A percentile compares a stretch with the other conserved stretches of the same genome.
Evolutionary conservation across 2,329 filamentous ascomycete species (phyloP).

Genomic region (Sporothrix protearum): DNA sequence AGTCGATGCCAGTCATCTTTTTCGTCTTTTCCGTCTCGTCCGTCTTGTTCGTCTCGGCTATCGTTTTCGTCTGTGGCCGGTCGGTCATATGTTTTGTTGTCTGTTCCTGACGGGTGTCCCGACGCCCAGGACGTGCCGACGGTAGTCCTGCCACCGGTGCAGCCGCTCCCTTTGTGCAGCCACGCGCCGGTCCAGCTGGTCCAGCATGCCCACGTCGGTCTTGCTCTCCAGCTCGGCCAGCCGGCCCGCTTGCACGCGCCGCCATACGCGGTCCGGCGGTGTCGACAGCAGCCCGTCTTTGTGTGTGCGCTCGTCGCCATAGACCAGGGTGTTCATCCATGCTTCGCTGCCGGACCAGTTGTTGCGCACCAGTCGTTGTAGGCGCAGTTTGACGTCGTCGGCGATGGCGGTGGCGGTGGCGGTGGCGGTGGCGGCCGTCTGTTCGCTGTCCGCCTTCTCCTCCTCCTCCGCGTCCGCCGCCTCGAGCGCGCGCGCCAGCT

Average conservation of each 20-base stretch:
- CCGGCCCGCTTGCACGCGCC: conserved; percentile 57
- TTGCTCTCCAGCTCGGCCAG: conserved; percentile 54
- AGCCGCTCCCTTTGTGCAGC: conserved; percentile 64
- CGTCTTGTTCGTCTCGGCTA: no score
- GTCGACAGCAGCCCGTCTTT: conserved; percentile 62
- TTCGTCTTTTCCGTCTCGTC: no score
- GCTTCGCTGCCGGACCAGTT: conserved; percentile 76
- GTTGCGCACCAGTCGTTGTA: conserved; percentile 60
- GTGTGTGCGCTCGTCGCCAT: conserved; percentile 54
- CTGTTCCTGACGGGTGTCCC: no score
- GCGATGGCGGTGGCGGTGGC: no score
- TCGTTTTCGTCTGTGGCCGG: no score
- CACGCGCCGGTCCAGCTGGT: conserved; percentile 68
- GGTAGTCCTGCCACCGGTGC: conserved; percentile 69
- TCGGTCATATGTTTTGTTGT: conserved; percentile 27
- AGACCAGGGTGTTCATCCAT: conserved; percentile 68
- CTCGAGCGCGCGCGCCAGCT: conserved; percentile 42
- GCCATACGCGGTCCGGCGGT: conserved; percentile 69
- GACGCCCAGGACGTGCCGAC: conserved; percentile 48
- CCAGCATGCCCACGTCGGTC: conserved; percentile 52
- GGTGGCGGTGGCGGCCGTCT: no score
- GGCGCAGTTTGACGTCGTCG: conserved; percentile 44
- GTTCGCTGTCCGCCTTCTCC: no score
- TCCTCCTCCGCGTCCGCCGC: no score
- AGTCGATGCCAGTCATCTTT: conserved; percentile 46